Conservation (phyloP, 108 stramenopile genomes). For the Cyclotella baltica region DNA sequence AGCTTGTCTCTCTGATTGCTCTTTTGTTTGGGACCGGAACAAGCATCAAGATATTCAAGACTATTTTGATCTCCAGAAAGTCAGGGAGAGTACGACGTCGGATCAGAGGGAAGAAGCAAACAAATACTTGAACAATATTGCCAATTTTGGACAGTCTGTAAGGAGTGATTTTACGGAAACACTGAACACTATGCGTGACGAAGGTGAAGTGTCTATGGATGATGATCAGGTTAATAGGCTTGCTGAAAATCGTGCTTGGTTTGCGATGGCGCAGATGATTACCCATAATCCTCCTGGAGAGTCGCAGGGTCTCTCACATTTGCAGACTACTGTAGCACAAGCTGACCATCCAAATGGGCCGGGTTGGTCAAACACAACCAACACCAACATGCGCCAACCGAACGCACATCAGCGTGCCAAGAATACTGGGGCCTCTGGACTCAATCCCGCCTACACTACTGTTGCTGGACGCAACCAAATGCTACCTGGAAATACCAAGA, state of each 20-base stretch:
- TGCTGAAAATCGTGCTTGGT: neutral
- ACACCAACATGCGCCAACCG: neutral
- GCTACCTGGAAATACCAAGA: no score
- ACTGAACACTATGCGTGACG: neutral
- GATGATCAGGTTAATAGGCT: neutral
- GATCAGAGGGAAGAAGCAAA: neutral
- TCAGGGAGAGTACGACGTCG: neutral
- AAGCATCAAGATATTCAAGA: neutral
- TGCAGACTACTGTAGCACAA: neutral
- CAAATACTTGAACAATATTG: neutral
- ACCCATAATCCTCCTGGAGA: neutral
- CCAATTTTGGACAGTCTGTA: neutral
- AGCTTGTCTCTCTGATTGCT: neutral
- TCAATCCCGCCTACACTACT: no score
- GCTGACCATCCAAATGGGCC: neutral
- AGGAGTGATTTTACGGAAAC: neutral
- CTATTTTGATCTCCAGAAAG: neutral
- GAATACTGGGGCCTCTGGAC: neutral
- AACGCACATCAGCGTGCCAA: neutral
- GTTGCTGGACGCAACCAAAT: no score
- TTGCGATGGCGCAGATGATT: neutral
- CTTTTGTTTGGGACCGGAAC: neutral
- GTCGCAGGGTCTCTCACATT: neutral
- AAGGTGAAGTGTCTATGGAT: neutral
- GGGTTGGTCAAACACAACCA: conserved; percentile 2